These are phyloP conservation scores for Beauveria sp. DNA, from an alignment of 2,329 filamentous ascomycete species.

Conservation along the genomic window DNA sequence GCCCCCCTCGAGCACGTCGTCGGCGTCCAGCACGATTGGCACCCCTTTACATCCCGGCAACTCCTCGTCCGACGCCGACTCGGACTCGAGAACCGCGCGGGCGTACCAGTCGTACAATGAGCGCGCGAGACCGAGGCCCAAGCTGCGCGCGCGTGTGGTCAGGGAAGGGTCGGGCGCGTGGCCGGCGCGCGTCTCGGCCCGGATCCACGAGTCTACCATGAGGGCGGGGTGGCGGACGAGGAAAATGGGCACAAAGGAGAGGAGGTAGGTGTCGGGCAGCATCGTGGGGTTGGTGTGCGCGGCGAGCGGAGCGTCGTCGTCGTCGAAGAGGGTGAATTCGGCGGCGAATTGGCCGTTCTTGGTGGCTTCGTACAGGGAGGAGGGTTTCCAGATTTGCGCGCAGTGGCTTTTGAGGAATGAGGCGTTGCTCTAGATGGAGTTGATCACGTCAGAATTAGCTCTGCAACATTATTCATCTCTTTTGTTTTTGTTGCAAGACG, in stretches of 20 bases:
- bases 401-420: constrained; percentile 11
- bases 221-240: constrained; percentile 10
- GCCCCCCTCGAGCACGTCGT: constrained; percentile 8
- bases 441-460: neutral
- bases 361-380: neutral
- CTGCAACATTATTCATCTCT: neutral
- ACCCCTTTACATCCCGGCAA: neutral
- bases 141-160: neutral
- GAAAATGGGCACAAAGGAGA: constrained; percentile 7
- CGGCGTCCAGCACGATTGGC: constrained; percentile 9
- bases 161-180: neutral
- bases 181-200: constrained; percentile 4
- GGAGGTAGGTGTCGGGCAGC: constrained; percentile 3
- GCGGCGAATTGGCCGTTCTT: neutral
- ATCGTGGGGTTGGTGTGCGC: constrained; percentile 8
- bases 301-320: neutral
- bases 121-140: neutral
- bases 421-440: neutral
- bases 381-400: constrained; percentile 5
- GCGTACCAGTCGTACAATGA: constrained; percentile 9
- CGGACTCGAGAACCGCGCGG: too few relatives aligned
- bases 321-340: neutral
- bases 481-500: neutral
- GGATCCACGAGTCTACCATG: constrained; percentile 11
- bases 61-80: neutral